These are phyloP conservation scores for Entrophospora sp. DNA, from an alignment of 192 early-diverging fungal species.

Conservation along the genomic window DNA sequence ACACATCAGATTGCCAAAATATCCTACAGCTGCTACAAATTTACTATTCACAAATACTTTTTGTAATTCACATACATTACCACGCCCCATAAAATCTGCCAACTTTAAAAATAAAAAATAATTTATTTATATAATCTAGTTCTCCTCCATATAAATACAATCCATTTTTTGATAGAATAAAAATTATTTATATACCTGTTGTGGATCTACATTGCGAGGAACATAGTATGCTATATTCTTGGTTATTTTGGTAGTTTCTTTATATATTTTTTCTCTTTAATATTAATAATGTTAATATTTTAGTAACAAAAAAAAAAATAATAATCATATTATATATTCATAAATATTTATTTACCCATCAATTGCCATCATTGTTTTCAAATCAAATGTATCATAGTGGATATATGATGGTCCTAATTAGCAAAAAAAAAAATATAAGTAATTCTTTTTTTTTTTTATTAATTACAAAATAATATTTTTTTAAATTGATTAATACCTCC, in stretches of 20 bases:
- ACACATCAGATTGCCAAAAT: constrained; percentile 66
- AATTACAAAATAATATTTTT: too few species aligned
- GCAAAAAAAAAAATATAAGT: too few species aligned
- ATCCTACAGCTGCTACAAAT: constrained; percentile 63
- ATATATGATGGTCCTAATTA: constrained; percentile 75
- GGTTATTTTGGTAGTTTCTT: constrained; percentile 54
- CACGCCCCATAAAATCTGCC: constrained; percentile 43
- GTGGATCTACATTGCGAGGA: constrained; percentile 68
- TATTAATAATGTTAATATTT: constrained; percentile 13
- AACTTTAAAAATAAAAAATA: constrained; percentile 26
- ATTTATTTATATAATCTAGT: neutral
- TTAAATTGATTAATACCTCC: too few species aligned
- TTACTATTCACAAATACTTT: constrained; percentile 57
- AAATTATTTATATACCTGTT: constrained; percentile 37
- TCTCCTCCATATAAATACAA: too few species aligned
- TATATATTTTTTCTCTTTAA: constrained; percentile 53
- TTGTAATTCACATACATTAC: constrained; percentile 70
- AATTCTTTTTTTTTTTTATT: too few species aligned
- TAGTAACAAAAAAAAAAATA: neutral
- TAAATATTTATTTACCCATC: constrained; percentile 48
- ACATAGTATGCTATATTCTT: constrained; percentile 77
- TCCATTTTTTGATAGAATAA: too few species aligned
- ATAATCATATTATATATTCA: too few species aligned
- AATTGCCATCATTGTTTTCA: constrained; percentile 65
- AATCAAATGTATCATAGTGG: constrained; percentile 45